A percentile compares a stretch with the other conserved stretches of the same genome.
Evolutionary conservation across 2,329 filamentous ascomycete genomes (phyloP).

Genomic region (Talaromyces marneffei): DNA sequence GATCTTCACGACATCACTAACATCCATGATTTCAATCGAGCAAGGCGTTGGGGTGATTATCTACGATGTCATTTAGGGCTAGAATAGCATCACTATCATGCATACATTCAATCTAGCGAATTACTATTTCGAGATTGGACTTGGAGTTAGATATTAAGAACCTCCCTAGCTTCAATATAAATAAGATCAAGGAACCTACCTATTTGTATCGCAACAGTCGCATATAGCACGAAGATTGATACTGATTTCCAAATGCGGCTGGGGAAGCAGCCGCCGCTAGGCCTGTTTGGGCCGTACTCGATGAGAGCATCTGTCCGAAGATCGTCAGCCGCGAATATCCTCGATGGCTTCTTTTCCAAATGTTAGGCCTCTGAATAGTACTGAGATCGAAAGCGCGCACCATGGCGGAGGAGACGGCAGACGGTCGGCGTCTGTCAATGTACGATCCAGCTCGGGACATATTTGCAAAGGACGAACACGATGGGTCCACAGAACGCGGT

Average conservation of each 20-base stretch:
- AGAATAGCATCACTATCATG: not conserved
- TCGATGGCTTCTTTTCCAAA: not conserved
- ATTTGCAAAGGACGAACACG: constrained; percentile 23
- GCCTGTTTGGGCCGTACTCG: not conserved
- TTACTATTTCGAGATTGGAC: not conserved
- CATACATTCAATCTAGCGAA: not conserved
- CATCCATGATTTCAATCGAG: not conserved
- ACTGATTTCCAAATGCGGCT: constrained; percentile 2
- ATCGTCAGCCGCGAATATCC: not conserved
- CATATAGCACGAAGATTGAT: not conserved
- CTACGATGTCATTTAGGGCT: not conserved
- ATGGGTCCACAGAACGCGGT: constrained; percentile 19
- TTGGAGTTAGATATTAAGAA: too few species aligned
- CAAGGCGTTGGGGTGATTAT: not conserved
- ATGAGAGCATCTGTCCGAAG: constrained; percentile 1
- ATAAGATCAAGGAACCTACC: not conserved
- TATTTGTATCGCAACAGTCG: not conserved
- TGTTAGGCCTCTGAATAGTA: not conserved
- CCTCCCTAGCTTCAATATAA: too few species aligned
- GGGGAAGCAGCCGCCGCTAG: constrained; percentile 13
- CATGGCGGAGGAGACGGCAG: constrained; percentile 10
- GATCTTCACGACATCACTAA: not conserved
- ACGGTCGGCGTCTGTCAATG: constrained; percentile 19
- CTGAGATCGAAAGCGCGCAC: constrained; percentile 6
- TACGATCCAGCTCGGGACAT: constrained; percentile 33